These are phyloP conservation scores for Mycena amicta DNA, from an alignment of 768 basidiomycete species.

Conservation along the genomic window DNA sequence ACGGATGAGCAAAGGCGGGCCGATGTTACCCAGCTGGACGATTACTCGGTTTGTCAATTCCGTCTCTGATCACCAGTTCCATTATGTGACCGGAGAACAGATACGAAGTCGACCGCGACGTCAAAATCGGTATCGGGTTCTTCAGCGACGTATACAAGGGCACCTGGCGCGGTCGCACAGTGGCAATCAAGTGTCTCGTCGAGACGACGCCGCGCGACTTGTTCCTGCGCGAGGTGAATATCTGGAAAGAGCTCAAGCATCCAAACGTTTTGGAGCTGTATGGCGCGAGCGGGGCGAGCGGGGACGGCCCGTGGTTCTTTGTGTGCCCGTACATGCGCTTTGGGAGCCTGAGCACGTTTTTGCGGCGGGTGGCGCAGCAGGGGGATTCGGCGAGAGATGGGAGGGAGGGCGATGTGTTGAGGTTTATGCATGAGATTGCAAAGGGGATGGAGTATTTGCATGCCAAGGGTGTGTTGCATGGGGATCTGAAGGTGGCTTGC, in stretches of 20 bases:
- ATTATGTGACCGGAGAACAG: constrained; percentile 31
- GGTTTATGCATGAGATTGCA: constrained; percentile 73
- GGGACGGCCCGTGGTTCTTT: constrained; percentile 77
- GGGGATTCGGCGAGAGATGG: constrained; percentile 24
- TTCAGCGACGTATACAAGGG: constrained; percentile 83
- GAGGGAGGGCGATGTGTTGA: constrained; percentile 49
- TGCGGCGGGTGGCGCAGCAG: constrained; percentile 33
- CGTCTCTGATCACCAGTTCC: background rate
- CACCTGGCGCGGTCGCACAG: constrained; percentile 63
- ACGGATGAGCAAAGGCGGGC: constrained; percentile 54
- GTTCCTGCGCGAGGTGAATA: constrained; percentile 69
- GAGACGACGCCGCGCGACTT: constrained; percentile 59
- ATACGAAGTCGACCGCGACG: constrained; percentile 75
- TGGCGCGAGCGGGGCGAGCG: constrained; percentile 76
- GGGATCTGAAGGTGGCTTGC: constrained; percentile 71
- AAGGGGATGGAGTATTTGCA: constrained; percentile 85
- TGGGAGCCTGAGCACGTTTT: constrained; percentile 50
- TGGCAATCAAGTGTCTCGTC: constrained; percentile 74
- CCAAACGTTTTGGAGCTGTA: constrained; percentile 72
- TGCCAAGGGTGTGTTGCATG: constrained; percentile 66
- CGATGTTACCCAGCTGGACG: constrained; percentile 69
- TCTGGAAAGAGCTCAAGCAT: constrained; percentile 74
- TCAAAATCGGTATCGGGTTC: constrained; percentile 70
- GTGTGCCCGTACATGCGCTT: constrained; percentile 74
- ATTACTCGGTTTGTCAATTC: constrained; percentile 52